These are phyloP conservation scores for Botrytis paeoniae DNA, from an alignment of 2,329 filamentous ascomycete species.

Conservation along the genomic window DNA sequence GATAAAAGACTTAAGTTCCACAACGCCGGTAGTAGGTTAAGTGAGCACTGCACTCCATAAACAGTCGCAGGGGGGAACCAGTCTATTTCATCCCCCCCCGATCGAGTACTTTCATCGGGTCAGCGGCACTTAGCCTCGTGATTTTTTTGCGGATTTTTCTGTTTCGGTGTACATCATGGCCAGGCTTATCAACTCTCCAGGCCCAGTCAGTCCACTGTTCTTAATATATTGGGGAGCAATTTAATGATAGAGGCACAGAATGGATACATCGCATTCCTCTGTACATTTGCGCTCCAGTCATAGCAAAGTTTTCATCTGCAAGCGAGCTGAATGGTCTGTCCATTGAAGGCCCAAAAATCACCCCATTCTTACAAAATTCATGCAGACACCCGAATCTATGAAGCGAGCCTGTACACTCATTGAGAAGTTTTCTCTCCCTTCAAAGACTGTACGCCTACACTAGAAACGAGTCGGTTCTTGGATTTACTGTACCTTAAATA, in stretches of 20 bases:
- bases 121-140: conserved; percentile 10
- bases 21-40: conserved; percentile 13
- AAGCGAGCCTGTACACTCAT: neutral
- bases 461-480: neutral
- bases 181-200: neutral
- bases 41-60: conserved; percentile 7
- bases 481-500: neutral
- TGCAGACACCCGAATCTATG: conserved; percentile 10
- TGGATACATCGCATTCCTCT: neutral
- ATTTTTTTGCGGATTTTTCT: neutral
- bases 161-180: neutral
- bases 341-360: neutral
- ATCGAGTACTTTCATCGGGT: conserved; percentile 12
- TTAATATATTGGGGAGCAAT: neutral
- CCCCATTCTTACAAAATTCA: conserved; percentile 6
- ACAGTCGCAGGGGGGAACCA: conserved; percentile 4
- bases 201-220: neutral
- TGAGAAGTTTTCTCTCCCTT: neutral
- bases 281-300: conserved; percentile 8
- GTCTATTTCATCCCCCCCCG: neutral
- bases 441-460: neutral
- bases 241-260: neutral
- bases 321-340: conserved; percentile 1
- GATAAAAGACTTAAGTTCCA: conserved; percentile 4
- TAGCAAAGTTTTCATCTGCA: neutral